Conservation (phyloP, 2,329 filamentous ascomycete species). For the Botrytis pseudocinerea region DNA sequence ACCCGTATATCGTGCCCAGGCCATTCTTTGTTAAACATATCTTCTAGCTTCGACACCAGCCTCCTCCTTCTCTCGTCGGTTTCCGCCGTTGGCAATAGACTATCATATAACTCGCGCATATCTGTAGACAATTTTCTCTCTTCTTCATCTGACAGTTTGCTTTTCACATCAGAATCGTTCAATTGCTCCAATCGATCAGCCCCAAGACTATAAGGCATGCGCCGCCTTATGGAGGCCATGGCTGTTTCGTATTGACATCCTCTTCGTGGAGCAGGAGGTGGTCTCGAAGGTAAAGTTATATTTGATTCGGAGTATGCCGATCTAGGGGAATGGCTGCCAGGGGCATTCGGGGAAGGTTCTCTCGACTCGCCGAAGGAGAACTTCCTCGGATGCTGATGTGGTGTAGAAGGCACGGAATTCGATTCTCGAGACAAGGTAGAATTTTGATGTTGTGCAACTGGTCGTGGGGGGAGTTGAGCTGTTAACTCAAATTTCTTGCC, state of each 20-base stretch:
- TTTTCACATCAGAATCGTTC: slow-evolving; percentile 71
- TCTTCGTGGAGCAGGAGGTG: slow-evolving; percentile 58
- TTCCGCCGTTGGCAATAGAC: slow-evolving; percentile 77
- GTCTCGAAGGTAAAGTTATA: slow-evolving; percentile 67
- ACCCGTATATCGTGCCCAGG: slow-evolving; percentile 87
- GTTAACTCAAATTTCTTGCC: slow-evolving; percentile 39
- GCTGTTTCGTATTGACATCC: slow-evolving; percentile 89
- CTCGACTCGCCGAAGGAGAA: slow-evolving; percentile 76
- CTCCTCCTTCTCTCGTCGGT: slow-evolving; percentile 74
- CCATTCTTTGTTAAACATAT: slow-evolving; percentile 86
- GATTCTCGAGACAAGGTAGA: slow-evolving; percentile 64
- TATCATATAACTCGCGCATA: slow-evolving; percentile 81
- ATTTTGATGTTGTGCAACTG: slow-evolving; percentile 48
- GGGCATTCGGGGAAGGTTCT: slow-evolving; percentile 76
- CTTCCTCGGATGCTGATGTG: slow-evolving; percentile 82
- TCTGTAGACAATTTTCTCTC: slow-evolving; percentile 75
- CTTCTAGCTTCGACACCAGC: slow-evolving; percentile 85
- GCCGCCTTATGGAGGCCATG: slow-evolving; percentile 74
- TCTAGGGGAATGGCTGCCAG: slow-evolving; percentile 79
- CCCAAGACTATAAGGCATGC: slow-evolving; percentile 92
- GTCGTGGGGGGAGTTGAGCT: slow-evolving; percentile 37
- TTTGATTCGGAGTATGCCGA: slow-evolving; percentile 90
- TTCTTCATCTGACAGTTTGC: slow-evolving; percentile 67
- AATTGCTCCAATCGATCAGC: slow-evolving; percentile 73
- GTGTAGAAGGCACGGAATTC: slow-evolving; percentile 89